Evolutionary conservation across 1,139 yeast genomes (phyloP).

Genomic region (Diutina pseudorugosa): DNA sequence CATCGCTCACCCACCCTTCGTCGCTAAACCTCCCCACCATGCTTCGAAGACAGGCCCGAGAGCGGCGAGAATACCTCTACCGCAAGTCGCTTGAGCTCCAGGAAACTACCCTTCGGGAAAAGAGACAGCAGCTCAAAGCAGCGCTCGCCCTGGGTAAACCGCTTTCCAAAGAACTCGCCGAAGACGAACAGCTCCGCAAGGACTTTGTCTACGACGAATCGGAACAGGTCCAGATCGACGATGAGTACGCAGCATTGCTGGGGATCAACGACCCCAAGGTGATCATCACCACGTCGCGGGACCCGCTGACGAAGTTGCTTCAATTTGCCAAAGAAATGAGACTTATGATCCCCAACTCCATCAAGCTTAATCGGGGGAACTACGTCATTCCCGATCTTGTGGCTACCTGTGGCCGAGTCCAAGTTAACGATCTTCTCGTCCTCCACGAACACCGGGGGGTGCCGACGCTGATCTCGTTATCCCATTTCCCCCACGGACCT

Average conservation of each 20-base stretch:
- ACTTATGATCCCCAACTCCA: conserved; percentile 78
- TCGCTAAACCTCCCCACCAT: conserved; percentile 11
- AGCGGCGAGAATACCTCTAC: conserved; percentile 85
- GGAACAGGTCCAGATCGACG: conserved; percentile 58
- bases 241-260: conserved; percentile 78
- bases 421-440: conserved; percentile 72
- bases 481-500: conserved; percentile 98
- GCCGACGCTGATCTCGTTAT: conserved; percentile 84
- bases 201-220: conserved; percentile 80
- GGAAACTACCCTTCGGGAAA: conserved; percentile 75
- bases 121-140: conserved; percentile 74
- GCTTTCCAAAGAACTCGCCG: conserved; percentile 79
- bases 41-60: conserved; percentile 92
- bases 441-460: conserved; percentile 97
- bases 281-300: conserved; percentile 86
- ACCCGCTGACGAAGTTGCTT: conserved; percentile 71
- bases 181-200: conserved; percentile 67
- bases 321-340: conserved; percentile 92
- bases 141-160: conserved; percentile 91
- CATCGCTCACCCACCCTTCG: not conserved
- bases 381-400: conserved; percentile 79
- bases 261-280: conserved; percentile 90
- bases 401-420: conserved; percentile 58
- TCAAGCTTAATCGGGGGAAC: conserved; percentile 87
- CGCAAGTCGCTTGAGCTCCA: conserved; percentile 82